Evolutionary conservation across 176 grass and related monocot genomes (phyloP).

Genomic region (Bromus sterilis): DNA sequence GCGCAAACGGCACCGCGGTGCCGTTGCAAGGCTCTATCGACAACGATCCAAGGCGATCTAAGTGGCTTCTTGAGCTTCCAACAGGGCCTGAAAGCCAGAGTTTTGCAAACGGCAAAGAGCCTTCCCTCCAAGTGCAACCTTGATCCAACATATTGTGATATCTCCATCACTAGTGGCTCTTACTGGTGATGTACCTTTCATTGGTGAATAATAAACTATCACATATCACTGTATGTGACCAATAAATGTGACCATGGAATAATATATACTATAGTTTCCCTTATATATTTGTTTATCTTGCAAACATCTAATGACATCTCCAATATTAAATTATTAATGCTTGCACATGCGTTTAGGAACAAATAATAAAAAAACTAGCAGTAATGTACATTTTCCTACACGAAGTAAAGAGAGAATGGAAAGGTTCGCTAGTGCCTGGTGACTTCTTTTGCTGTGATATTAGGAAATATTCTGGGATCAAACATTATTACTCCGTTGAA

Average conservation of each 20-base stretch:
- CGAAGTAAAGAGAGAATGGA: no score
- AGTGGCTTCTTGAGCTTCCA: not conserved
- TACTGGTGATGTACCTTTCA: not conserved
- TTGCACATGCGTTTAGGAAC: no score
- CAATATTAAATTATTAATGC: no score
- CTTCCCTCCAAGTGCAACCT: not conserved
- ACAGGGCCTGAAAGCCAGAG: not conserved
- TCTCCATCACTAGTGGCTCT: not conserved
- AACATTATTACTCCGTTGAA: no score
- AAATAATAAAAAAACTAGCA: no score
- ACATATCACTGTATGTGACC: not conserved
- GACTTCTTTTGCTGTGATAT: no score
- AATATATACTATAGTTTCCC: not conserved
- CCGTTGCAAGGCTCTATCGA: not conserved
- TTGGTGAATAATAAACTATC: not conserved
- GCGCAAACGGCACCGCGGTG: not conserved
- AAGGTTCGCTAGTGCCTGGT: no score
- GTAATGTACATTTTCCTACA: no score
- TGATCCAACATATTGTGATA: not conserved
- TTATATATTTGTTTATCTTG: not conserved
- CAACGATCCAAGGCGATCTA: not conserved
- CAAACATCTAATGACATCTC: not conserved
- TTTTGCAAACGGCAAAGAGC: not conserved
- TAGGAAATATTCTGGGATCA: no score
- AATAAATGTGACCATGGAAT: not conserved